Conservation (phyloP, 192 early-diverging fungal species). For the Backusella circina region DNA sequence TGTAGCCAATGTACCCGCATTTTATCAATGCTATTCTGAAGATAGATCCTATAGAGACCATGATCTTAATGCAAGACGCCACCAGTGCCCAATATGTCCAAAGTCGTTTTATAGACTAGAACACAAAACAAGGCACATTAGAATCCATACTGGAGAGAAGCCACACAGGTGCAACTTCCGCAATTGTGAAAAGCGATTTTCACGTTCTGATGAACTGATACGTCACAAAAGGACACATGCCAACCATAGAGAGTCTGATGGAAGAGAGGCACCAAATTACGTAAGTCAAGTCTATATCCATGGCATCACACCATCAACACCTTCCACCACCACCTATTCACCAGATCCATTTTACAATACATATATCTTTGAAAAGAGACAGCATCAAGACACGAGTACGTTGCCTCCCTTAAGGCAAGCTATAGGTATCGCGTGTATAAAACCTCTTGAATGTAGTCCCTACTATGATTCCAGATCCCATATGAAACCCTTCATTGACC, state of each 20-base stretch:
- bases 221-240: constrained; percentile 60
- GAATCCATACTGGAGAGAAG: constrained; percentile 85
- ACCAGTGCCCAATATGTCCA: constrained; percentile 69
- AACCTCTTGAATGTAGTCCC: background rate
- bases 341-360: background rate
- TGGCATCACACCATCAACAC: background rate
- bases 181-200: constrained; percentile 78
- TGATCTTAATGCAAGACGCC: constrained; percentile 45
- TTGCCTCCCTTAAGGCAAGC: background rate
- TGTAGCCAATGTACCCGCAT: background rate
- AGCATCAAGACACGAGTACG: background rate
- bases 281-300: background rate
- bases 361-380: background rate
- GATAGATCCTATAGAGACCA: background rate
- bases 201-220: constrained; percentile 74
- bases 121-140: constrained; percentile 77
- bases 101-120: constrained; percentile 75
- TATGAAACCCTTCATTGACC: background rate
- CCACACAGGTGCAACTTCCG: constrained; percentile 74
- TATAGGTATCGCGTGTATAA: background rate
- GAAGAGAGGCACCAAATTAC: background rate
- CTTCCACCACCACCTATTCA: background rate
- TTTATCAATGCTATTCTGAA: background rate
- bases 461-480: background rate
- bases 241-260: background rate